Percentiles rank a stretch among this genome's conserved stretches.
Conservation (phyloP, 306 rosid species). For the Calophaca sinica region DNA sequence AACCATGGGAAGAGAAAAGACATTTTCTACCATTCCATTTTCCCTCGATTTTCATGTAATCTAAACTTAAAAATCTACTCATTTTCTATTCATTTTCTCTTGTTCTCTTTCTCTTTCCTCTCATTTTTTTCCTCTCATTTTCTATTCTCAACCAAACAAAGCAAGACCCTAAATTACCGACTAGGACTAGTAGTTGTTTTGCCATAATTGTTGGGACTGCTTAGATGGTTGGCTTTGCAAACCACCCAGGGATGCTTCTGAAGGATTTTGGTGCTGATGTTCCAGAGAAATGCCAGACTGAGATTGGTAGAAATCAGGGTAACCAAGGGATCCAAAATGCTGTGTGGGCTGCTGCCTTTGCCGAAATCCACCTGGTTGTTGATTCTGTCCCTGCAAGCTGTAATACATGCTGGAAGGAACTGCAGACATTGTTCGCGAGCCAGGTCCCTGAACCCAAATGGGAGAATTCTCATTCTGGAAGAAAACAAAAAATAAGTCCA, state of each 20-base stretch:
- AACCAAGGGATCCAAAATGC: slow-evolving; percentile 71
- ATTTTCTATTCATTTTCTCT: not conserved
- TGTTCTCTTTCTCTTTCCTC: not conserved
- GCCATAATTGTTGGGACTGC: slow-evolving; percentile 91
- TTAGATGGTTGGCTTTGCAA: slow-evolving; percentile 80
- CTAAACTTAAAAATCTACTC: not conserved
- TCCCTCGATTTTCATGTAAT: not conserved
- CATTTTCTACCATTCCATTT: not conserved
- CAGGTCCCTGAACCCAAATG: slow-evolving; percentile 94
- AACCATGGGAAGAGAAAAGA: not conserved
- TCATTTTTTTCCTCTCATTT: not conserved
- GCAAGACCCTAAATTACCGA: slow-evolving; percentile 60
- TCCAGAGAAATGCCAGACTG: slow-evolving; percentile 81
- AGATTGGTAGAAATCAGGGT: slow-evolving; percentile 81
- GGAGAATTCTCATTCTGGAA: slow-evolving; percentile 82
- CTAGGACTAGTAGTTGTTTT: slow-evolving; percentile 76
- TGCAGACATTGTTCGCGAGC: slow-evolving; percentile 81
- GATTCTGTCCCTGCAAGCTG: slow-evolving; percentile 89
- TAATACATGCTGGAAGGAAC: slow-evolving; percentile 83
- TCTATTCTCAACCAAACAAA: not conserved
- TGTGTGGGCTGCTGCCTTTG: slow-evolving; percentile 90
- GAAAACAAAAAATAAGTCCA: not conserved
- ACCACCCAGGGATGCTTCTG: slow-evolving; percentile 72
- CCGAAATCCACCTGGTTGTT: slow-evolving; percentile 74
- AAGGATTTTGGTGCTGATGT: slow-evolving; percentile 75